Conservation (phyloP, 768 basidiomycete species). For the Lentinula boryana region DNA sequence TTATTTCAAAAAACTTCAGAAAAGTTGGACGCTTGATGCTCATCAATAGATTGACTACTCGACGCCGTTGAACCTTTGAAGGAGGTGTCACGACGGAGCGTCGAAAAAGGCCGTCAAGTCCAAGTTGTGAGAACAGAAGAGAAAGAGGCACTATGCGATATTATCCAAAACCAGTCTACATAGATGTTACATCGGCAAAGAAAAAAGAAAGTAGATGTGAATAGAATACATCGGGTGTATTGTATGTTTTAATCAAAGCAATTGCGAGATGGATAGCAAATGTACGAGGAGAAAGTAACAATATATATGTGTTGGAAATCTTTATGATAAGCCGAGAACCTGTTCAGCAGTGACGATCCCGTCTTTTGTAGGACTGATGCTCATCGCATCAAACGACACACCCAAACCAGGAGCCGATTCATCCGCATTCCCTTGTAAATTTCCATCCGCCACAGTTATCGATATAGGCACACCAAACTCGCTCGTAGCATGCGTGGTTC, state of each 20-base stretch:
- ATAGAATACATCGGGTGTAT: neutral
- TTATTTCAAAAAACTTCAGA: too few species aligned
- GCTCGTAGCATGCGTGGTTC: constrained; percentile 8
- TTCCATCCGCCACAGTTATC: constrained; percentile 14
- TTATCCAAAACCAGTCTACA: neutral
- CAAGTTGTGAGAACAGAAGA: neutral
- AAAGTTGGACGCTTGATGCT: too few species aligned
- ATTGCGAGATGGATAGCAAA: neutral
- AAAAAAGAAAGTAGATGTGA: neutral
- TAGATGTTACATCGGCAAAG: neutral
- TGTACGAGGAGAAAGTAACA: too few species aligned
- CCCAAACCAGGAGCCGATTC: constrained; percentile 37
- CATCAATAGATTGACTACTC: too few species aligned
- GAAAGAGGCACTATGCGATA: neutral
- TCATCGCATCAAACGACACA: constrained; percentile 73
- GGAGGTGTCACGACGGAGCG: too few species aligned
- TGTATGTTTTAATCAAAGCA: neutral
- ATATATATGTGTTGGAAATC: neutral
- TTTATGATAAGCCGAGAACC: neutral
- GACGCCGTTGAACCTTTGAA: too few species aligned
- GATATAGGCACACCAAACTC: constrained; percentile 11
- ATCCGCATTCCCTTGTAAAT: constrained; percentile 29
- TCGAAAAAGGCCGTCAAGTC: neutral
- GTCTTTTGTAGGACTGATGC: constrained; percentile 57
- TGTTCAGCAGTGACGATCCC: neutral